These are phyloP conservation scores for Guillardia theta DNA, from an alignment of 78 protist species.

Conservation along the genomic window DNA sequence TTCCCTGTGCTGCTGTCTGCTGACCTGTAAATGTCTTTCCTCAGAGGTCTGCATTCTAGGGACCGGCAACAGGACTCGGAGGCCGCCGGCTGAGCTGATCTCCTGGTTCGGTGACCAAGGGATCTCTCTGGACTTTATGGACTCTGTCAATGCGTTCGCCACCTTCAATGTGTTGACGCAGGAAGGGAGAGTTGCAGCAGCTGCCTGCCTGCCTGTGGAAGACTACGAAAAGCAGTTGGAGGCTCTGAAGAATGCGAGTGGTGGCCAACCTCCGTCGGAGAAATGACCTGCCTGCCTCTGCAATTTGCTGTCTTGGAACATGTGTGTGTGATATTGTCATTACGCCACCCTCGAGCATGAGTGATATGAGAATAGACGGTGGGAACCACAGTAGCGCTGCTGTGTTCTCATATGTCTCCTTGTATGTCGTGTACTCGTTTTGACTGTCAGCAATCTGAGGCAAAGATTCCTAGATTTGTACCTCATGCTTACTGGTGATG, in stretches of 20 bases:
- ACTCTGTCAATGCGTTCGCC: neutral
- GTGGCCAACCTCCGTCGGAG: too few relatives aligned
- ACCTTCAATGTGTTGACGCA: constrained; percentile 3
- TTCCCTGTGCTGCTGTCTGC: neutral
- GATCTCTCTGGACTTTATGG: neutral
- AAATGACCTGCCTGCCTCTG: too few relatives aligned
- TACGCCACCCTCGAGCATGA: too few relatives aligned
- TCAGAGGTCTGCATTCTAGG: neutral
- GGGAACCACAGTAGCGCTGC: too few relatives aligned
- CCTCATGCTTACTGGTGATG: too few relatives aligned
- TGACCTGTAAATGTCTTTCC: neutral
- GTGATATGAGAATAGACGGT: too few relatives aligned
- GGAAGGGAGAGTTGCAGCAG: neutral
- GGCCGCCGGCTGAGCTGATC: neutral
- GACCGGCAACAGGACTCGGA: neutral
- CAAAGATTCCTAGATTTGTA: too few relatives aligned
- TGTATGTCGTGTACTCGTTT: too few relatives aligned
- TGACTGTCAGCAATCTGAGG: too few relatives aligned
- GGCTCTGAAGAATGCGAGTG: neutral
- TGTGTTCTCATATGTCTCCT: too few relatives aligned
- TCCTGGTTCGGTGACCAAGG: neutral
- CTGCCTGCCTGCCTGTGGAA: neutral
- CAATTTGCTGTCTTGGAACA: too few relatives aligned
- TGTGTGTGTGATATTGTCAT: too few relatives aligned
- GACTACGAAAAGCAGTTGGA: neutral